Evolutionary conservation across 345 rosid genomes (phyloP).

Genomic region (Eucalyptus erythrocorys): DNA sequence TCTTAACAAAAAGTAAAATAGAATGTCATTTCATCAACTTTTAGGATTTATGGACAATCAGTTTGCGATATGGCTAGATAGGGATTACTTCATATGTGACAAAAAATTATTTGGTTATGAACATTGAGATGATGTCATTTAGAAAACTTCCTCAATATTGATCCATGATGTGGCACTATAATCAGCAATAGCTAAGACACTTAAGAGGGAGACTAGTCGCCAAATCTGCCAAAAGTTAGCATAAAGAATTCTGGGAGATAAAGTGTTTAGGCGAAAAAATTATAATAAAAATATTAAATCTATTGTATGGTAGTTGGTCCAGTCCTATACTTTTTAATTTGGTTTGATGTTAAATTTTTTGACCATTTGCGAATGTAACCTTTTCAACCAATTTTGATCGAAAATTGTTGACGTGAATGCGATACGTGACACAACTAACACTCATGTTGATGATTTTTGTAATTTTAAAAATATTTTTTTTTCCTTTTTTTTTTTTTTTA

Average conservation of each 20-base stretch:
- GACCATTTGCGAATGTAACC: accelerated
- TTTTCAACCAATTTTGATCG: not conserved
- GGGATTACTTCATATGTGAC: not conserved
- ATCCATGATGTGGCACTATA: not conserved
- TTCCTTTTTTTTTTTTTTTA: too few species aligned
- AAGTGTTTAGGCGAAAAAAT: not conserved
- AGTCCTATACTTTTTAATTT: not conserved
- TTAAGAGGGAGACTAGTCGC: not conserved
- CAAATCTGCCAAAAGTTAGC: not conserved
- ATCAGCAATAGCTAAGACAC: not conserved
- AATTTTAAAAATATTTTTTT: not conserved
- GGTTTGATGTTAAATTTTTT: not conserved
- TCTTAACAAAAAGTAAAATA: not conserved
- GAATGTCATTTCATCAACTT: not conserved
- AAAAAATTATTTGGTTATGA: not conserved
- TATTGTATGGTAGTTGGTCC: accelerated
- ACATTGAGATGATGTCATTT: not conserved
- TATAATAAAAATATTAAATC: not conserved
- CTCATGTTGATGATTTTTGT: not conserved
- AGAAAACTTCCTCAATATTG: not conserved
- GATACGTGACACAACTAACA: accelerated
- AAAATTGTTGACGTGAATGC: accelerated
- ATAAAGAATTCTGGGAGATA: not conserved
- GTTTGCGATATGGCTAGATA: not conserved
- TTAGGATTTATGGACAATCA: not conserved